Evolutionary conservation across 106 monocot genomes (phyloP).

Genomic region (Apostasia ramifera): DNA sequence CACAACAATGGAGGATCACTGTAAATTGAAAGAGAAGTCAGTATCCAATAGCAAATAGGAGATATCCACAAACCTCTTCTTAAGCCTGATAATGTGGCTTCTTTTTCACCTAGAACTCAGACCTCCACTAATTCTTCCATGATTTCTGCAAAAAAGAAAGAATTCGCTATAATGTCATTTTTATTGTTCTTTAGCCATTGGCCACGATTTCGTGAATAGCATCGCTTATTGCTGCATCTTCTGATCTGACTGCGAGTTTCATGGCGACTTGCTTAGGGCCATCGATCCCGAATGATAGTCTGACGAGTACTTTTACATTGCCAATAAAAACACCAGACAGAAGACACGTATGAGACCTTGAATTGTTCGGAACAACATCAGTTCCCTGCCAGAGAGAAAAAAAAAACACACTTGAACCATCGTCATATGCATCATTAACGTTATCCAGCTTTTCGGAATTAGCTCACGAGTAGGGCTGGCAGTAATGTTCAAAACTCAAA

Average conservation of each 20-base stretch:
- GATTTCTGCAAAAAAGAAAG: too few relatives aligned
- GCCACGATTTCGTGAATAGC: conserved; percentile 89
- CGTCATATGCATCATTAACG: neutral
- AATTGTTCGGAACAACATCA: conserved; percentile 73
- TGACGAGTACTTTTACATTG: conserved; percentile 71
- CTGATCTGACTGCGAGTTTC: conserved; percentile 94
- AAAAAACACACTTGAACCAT: neutral
- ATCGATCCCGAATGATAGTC: conserved; percentile 84
- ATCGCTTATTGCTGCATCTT: conserved; percentile 67
- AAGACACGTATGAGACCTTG: conserved; percentile 86
- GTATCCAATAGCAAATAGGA: neutral
- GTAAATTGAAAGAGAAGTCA: conserved; percentile 1
- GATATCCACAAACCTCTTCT: conserved; percentile 1
- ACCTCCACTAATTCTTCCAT: too few relatives aligned
- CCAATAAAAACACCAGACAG: conserved; percentile 86
- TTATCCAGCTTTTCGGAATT: neutral
- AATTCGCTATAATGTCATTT: neutral
- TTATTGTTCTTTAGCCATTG: conserved; percentile 28
- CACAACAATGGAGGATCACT: neutral
- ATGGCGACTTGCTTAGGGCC: conserved; percentile 89
- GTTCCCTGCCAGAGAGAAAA: conserved; percentile 44
- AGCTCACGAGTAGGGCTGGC: too few relatives aligned
- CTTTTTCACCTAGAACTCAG: too few relatives aligned
- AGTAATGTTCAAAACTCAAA: too few relatives aligned
- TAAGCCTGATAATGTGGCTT: too few relatives aligned